phyloP scores from a whole-genome alignment of 2,329 filamentous ascomycete genomes.

The Dactylellina drechsleri region DNA sequence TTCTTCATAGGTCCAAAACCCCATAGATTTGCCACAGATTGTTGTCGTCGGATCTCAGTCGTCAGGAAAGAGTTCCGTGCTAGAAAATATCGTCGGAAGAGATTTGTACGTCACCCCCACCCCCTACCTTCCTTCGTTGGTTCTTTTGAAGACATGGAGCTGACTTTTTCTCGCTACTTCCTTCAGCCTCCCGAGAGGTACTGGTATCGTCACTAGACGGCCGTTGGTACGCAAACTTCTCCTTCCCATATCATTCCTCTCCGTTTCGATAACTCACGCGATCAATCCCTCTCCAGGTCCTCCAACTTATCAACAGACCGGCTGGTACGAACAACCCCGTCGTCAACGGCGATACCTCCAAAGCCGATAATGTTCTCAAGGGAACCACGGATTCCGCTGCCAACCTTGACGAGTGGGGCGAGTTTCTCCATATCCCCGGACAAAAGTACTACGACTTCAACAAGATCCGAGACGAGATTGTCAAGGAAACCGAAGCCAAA shows the following conservation, averaged over 20 bases:
- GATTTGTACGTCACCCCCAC: slow-evolving; percentile 80
- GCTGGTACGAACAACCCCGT: slow-evolving; percentile 71
- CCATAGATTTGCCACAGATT: slow-evolving; percentile 98
- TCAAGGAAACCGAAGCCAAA: slow-evolving; percentile 94
- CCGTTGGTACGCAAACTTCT: slow-evolving; percentile 72
- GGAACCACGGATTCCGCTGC: slow-evolving; percentile 82
- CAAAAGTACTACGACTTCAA: slow-evolving; percentile 98
- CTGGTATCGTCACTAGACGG: slow-evolving; percentile 94
- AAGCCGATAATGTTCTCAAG: slow-evolving; percentile 71
- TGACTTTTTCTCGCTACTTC: slow-evolving; percentile 9
- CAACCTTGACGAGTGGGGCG: slow-evolving; percentile 96
- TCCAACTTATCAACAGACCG: slow-evolving; percentile 95
- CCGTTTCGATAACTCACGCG: slow-evolving; percentile 18
- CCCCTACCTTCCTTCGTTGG: not conserved
- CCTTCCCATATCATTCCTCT: not conserved
- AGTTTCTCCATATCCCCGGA: slow-evolving; percentile 96
- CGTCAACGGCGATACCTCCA: slow-evolving; percentile 59
- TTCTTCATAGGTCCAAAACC: slow-evolving; percentile 82
- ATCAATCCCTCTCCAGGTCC: slow-evolving; percentile 64
- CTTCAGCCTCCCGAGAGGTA: slow-evolving; percentile 88
- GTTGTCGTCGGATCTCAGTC: slow-evolving; percentile 98
- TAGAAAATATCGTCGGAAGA: slow-evolving; percentile 98
- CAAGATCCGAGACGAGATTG: slow-evolving; percentile 98
- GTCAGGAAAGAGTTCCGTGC: slow-evolving; percentile 97
- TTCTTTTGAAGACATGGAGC: slow-evolving; percentile 20